phyloP scores from a whole-genome alignment of 2,329 filamentous ascomycete species.

The Rhynchosporium graminicola region DNA sequence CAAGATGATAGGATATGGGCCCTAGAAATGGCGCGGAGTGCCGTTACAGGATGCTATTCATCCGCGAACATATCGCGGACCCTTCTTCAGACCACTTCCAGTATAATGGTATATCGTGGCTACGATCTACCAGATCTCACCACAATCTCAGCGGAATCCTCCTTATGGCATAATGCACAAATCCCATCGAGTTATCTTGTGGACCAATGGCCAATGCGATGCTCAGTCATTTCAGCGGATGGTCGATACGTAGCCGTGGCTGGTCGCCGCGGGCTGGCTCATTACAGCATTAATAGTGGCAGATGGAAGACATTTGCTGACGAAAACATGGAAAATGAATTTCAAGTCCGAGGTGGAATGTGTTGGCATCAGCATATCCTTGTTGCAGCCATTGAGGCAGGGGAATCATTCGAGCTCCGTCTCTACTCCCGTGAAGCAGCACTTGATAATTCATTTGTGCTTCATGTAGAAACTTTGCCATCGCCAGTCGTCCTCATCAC shows the following conservation, averaged over 20 bases:
- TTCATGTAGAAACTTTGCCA: constrained; percentile 76
- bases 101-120: constrained; percentile 88
- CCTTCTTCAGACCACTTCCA: constrained; percentile 82
- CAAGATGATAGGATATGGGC: constrained; percentile 79
- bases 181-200: constrained; percentile 83
- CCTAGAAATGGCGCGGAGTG: constrained; percentile 90
- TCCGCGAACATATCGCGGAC: constrained; percentile 89
- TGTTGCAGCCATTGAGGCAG: constrained; percentile 88
- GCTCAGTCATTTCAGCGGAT: constrained; percentile 84
- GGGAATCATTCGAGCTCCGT: constrained; percentile 80
- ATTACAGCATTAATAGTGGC: constrained; percentile 93
- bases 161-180: constrained; percentile 91
- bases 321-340: constrained; percentile 79
- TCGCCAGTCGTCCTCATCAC: constrained; percentile 89
- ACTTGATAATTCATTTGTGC: constrained; percentile 69
- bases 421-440: constrained; percentile 85
- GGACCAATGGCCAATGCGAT: constrained; percentile 90
- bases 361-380: constrained; percentile 98
- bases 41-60: constrained; percentile 88
- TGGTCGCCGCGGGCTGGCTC: constrained; percentile 86
- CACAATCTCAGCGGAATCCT: constrained; percentile 87
- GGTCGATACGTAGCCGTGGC: constrained; percentile 95
- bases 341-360: constrained; percentile 92
- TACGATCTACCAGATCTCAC: constrained; percentile 90
- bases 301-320: constrained; percentile 95